These are phyloP conservation scores for Cicer pinnatifidum DNA, from an alignment of 306 rosid species.

Conservation along the genomic window DNA sequence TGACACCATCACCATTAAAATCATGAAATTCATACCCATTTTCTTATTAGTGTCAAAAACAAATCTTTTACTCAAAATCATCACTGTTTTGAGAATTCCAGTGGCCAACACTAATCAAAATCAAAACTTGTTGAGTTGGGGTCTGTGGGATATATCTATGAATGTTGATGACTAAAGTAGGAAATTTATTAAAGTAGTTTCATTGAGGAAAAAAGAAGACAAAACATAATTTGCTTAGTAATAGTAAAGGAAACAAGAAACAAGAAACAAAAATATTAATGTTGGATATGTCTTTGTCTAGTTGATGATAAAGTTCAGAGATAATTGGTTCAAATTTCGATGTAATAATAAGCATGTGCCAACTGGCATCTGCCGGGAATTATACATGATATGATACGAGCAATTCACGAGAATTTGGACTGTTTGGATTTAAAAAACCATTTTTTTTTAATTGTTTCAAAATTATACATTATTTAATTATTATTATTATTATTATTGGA, in stretches of 20 bases:
- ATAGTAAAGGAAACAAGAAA: neutral
- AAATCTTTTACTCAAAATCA: conserved; percentile 36
- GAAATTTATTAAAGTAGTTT: too few species aligned
- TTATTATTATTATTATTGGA: too few species aligned
- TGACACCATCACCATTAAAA: conserved; percentile 21
- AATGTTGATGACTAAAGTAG: neutral
- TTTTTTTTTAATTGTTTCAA: too few species aligned
- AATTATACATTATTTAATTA: too few species aligned
- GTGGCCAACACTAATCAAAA: conserved; percentile 22
- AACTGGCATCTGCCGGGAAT: neutral
- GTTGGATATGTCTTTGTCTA: neutral
- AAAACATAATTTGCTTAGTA: neutral
- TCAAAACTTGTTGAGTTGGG: conserved; percentile 34
- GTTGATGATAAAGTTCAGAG: neutral
- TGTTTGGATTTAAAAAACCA: too few species aligned
- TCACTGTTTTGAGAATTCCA: conserved; percentile 27
- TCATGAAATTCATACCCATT: conserved; percentile 39
- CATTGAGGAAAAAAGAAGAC: neutral
- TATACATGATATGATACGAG: too few species aligned
- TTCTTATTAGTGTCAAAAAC: conserved; percentile 28
- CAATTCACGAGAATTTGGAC: too few species aligned
- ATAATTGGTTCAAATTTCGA: neutral
- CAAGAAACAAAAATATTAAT: neutral
- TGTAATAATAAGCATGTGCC: neutral
- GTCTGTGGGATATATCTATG: neutral